Percentiles rank a stretch among this genome's conserved stretches.
These are phyloP conservation scores for Neurospora sp. DNA, from an alignment of 2,329 filamentous ascomycete genomes.

Conservation along the genomic window DNA sequence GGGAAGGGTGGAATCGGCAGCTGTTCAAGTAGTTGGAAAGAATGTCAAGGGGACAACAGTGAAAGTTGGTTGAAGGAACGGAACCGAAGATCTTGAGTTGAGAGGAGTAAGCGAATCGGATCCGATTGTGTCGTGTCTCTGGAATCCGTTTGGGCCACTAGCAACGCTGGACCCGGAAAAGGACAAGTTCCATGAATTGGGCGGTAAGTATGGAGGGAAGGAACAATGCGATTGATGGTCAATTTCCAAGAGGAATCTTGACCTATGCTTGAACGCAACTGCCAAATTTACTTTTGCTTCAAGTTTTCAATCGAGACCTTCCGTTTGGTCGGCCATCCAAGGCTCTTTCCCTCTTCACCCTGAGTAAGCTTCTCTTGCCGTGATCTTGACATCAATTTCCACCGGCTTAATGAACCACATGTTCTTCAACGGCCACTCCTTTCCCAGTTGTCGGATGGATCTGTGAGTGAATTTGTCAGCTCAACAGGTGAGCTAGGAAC, in stretches of 20 bases:
- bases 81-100: background rate
- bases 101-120: too few species aligned
- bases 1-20: constrained; percentile 1
- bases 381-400: background rate
- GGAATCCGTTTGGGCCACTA: too few species aligned
- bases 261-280: background rate
- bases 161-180: background rate
- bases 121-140: too few species aligned
- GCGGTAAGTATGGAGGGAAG: background rate
- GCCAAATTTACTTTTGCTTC: background rate
- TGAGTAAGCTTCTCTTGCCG: background rate
- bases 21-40: constrained; percentile 11
- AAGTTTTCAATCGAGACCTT: background rate
- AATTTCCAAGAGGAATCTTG: background rate
- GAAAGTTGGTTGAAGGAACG: background rate
- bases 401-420: background rate
- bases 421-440: background rate
- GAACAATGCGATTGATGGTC: background rate
- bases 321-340: too few species aligned
- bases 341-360: background rate
- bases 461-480: background rate
- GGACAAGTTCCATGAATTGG: background rate
- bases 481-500: background rate
- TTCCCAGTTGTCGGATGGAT: background rate
- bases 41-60: constrained; percentile 12